Percentiles rank a stretch among this genome's conserved stretches.
phyloP scores from a whole-genome alignment of 371 early-diverging fungal species.

The Capillidium rhysosporum region DNA sequence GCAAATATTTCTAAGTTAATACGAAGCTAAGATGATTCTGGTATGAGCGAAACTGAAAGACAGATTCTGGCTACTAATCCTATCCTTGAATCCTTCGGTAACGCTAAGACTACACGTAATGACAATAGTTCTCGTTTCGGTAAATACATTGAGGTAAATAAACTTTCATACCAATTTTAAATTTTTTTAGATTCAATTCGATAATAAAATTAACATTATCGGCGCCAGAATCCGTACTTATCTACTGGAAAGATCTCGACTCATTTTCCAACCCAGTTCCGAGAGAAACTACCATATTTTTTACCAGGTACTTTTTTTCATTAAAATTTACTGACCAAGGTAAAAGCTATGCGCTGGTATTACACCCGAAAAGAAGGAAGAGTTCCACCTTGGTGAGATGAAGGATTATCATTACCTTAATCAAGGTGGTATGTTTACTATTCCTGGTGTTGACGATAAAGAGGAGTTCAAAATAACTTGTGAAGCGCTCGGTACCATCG shows the following conservation, averaged over 20 bases:
- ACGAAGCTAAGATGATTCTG: conserved; percentile 4
- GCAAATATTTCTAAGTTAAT: not conserved
- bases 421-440: conserved; percentile 62
- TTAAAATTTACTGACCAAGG: not conserved
- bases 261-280: conserved; percentile 76
- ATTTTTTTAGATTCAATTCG: conserved; percentile 45
- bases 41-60: conserved; percentile 62
- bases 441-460: conserved; percentile 76
- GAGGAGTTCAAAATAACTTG: conserved; percentile 78
- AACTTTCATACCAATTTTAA: not conserved
- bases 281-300: conserved; percentile 99
- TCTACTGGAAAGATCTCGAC: conserved; percentile 92
- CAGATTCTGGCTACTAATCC: conserved; percentile 88
- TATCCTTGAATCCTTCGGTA: conserved; percentile 99
- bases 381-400: conserved; percentile 51
- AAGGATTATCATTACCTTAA: conserved; percentile 68
- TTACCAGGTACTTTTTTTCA: conserved; percentile 42
- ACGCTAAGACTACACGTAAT: conserved; percentile 99
- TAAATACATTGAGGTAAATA: conserved; percentile 81
- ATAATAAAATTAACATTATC: conserved; percentile 54
- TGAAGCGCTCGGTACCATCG: conserved; percentile 63
- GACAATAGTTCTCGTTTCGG: conserved; percentile 98
- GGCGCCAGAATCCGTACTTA: conserved; percentile 96
- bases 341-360: conserved; percentile 66
- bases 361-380: conserved; percentile 56